These are phyloP conservation scores for Wickerhamiella brachini DNA, from an alignment of 805 yeast species.

Conservation along the genomic window DNA sequence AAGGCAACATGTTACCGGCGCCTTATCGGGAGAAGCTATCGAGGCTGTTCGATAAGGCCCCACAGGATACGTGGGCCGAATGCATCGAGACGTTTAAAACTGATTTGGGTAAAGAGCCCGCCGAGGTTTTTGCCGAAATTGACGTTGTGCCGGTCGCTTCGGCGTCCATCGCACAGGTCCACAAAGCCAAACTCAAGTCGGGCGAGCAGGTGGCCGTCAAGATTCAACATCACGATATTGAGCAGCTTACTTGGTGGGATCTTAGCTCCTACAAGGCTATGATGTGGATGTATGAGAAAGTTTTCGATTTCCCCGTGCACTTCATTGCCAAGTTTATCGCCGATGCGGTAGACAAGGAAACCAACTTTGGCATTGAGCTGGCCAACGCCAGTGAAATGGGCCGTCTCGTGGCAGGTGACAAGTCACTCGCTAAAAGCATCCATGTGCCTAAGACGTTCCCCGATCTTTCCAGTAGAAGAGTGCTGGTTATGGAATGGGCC, in stretches of 20 bases:
- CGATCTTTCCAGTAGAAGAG: constrained; percentile 34
- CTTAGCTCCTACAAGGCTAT: constrained; percentile 41
- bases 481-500: constrained; percentile 61
- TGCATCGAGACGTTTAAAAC: constrained; percentile 20
- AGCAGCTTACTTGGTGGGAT: constrained; percentile 48
- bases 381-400: constrained; percentile 35
- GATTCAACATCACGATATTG: constrained; percentile 63
- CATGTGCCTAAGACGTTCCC: constrained; percentile 43
- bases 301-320: constrained; percentile 52
- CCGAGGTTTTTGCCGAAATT: constrained; percentile 32
- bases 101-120: constrained; percentile 32
- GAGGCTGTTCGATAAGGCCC: constrained; percentile 54
- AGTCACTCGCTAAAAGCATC: constrained; percentile 25
- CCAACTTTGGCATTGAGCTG: constrained; percentile 45
- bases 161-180: constrained; percentile 91
- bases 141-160: constrained; percentile 54
- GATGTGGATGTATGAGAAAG: constrained; percentile 37
- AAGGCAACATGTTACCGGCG: constrained; percentile 51
- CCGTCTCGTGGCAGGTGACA: constrained; percentile 25
- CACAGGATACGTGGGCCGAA: constrained; percentile 37
- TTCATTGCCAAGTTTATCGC: constrained; percentile 44
- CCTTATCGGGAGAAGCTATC: constrained; percentile 47
- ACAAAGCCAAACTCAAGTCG: constrained; percentile 47
- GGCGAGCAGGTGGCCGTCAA: constrained; percentile 81
- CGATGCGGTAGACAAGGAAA: constrained; percentile 43